These are phyloP conservation scores for Citeromyces hawaiiensis DNA, from an alignment of 1,139 yeast genomes.

Conservation along the genomic window DNA sequence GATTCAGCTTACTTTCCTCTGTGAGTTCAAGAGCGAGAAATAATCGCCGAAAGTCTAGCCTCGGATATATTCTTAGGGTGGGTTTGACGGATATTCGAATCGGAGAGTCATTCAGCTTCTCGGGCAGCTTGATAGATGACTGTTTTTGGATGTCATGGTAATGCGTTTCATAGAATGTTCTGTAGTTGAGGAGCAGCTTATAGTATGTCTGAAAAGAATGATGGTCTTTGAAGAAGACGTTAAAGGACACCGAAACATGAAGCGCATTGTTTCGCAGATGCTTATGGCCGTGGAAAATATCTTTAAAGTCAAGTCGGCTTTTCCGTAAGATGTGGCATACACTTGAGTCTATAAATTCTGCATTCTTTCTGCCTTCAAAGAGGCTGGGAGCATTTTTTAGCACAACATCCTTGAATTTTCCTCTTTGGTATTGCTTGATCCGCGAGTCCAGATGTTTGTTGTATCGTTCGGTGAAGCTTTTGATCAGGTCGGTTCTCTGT, in stretches of 20 bases:
- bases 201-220: not conserved
- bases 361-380: not conserved
- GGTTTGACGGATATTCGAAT: not conserved
- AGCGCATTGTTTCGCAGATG: not conserved
- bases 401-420: slow-evolving; percentile 1
- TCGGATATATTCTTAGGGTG: not conserved
- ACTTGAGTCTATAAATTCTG: not conserved
- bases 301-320: not conserved
- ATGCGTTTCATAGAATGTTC: not conserved
- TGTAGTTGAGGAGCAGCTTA: not conserved
- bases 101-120: not conserved
- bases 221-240: not conserved
- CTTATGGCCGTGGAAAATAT: not conserved
- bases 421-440: not conserved
- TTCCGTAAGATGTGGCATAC: not conserved
- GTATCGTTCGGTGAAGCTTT: not conserved
- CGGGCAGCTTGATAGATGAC: not conserved
- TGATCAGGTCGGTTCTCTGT: not conserved
- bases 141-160: not conserved
- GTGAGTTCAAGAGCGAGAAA: not conserved
- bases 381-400: not conserved
- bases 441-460: not conserved
- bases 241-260: not conserved
- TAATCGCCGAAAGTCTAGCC: not conserved
- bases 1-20: not conserved